Conservation (phyloP, 352 stramenopile genomes). For the Aphanomyces astaci region DNA sequence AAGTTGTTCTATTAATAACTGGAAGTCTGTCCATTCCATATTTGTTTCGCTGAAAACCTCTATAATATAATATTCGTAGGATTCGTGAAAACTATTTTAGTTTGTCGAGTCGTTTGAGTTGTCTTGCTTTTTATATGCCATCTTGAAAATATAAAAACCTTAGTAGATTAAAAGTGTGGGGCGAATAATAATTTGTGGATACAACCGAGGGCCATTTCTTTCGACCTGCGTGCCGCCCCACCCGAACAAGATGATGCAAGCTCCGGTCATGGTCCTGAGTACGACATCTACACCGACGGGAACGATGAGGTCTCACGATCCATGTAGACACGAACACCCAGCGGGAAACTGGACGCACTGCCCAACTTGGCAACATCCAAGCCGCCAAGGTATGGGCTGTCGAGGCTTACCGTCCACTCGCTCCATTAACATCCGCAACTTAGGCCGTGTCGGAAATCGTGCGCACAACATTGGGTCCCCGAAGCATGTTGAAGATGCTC, state of each 20-base stretch:
- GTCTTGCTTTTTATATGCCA: not conserved
- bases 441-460: constrained; percentile 97
- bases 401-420: not conserved
- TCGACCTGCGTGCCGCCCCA: not conserved
- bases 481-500: constrained; percentile 99
- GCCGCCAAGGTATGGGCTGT: constrained; percentile 76
- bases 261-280: constrained; percentile 94
- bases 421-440: constrained; percentile 6
- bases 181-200: constrained; percentile 9
- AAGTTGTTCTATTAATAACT: constrained; percentile 3
- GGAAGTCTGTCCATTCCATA: not conserved
- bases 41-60: no score
- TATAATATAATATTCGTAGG: not conserved
- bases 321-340: constrained; percentile 93
- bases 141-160: not conserved
- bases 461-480: constrained; percentile 96
- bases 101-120: not conserved
- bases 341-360: constrained; percentile 95
- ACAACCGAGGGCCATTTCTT: constrained; percentile 12
- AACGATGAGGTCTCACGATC: not conserved
- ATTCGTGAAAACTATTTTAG: no score
- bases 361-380: constrained; percentile 97
- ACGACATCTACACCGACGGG: not conserved
- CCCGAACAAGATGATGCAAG: constrained; percentile 54
- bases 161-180: not conserved